Evolutionary conservation across 805 yeast species (phyloP).

Genomic region (Yarrowia sp.): DNA sequence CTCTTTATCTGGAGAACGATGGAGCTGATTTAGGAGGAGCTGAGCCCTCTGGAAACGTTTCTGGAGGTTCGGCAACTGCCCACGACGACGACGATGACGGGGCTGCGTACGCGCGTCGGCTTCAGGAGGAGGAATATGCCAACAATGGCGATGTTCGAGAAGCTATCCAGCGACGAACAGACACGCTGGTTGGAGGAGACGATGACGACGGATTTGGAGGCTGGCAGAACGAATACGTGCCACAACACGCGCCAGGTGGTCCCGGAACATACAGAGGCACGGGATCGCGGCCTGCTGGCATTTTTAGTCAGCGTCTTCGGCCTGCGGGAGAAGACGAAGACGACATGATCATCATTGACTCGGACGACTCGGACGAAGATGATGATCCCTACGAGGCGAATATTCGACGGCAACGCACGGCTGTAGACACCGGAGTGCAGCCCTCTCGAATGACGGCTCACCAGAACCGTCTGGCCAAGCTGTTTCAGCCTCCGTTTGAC

Average conservation of each 20-base stretch:
- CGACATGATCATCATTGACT: slow-evolving; percentile 35
- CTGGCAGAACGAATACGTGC: slow-evolving; percentile 25
- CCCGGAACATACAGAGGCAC: slow-evolving; percentile 8
- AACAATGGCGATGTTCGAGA: slow-evolving; percentile 57
- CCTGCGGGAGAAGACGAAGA: slow-evolving; percentile 24
- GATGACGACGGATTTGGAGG: slow-evolving; percentile 38
- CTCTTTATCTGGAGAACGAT: slow-evolving; percentile 64
- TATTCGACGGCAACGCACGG: neutral
- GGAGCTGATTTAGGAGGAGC: slow-evolving; percentile 39
- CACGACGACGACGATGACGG: neutral
- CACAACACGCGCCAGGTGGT: slow-evolving; percentile 12
- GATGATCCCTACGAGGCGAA: slow-evolving; percentile 35
- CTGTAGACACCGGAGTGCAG: slow-evolving; percentile 7
- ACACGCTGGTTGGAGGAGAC: slow-evolving; percentile 52
- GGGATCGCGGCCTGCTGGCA: slow-evolving; percentile 35
- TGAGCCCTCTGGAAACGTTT: neutral
- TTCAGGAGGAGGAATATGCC: slow-evolving; percentile 34
- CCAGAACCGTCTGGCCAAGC: slow-evolving; percentile 68
- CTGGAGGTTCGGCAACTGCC: neutral
- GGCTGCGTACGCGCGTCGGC: slow-evolving; percentile 31
- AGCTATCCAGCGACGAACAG: slow-evolving; percentile 74
- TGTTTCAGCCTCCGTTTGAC: slow-evolving; percentile 94
- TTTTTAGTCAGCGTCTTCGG: slow-evolving; percentile 51
- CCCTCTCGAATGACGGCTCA: slow-evolving; percentile 46
- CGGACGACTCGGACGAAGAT: slow-evolving; percentile 44